Evolutionary conservation across 495 filamentous ascomycete species (phyloP).

Genomic region (Penicillium argentinense): DNA sequence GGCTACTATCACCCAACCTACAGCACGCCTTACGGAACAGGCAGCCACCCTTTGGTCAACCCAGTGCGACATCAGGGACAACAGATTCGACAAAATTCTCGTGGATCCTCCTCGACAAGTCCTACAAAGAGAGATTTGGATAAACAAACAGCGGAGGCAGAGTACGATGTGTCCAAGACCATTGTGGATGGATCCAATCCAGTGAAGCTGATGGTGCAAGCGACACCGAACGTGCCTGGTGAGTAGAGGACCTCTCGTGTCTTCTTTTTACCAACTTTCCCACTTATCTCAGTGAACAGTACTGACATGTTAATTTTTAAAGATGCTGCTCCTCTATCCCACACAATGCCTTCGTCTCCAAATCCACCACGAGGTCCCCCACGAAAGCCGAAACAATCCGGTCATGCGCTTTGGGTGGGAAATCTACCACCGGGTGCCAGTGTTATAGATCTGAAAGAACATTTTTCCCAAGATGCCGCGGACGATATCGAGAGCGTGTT

Average conservation of each 20-base stretch:
- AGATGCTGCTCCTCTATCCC: conserved; percentile 20
- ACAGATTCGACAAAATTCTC: conserved; percentile 6
- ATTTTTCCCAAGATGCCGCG: conserved; percentile 81
- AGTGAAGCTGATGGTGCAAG: conserved; percentile 19
- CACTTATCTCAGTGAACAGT: too few species aligned
- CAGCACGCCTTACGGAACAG: conserved; percentile 17
- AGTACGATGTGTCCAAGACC: conserved; percentile 42
- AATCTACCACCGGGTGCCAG: conserved; percentile 84
- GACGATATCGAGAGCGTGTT: conserved; percentile 86
- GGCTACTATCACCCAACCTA: conserved; percentile 33
- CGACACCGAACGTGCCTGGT: conserved; percentile 16
- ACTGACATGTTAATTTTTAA: too few species aligned
- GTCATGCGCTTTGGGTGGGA: conserved; percentile 94
- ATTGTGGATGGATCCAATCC: conserved; percentile 47
- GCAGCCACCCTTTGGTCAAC: conserved; percentile 6
- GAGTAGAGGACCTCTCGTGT: too few species aligned
- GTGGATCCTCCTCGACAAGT: background rate
- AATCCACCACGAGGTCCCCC: conserved; percentile 80
- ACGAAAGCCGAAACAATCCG: conserved; percentile 88
- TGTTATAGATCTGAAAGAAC: conserved; percentile 79
- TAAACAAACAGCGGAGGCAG: conserved; percentile 12
- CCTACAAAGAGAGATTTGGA: conserved; percentile 19
- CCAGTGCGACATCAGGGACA: conserved; percentile 8
- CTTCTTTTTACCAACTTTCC: too few species aligned
- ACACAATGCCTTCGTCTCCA: conserved; percentile 19